Percentiles rank a stretch among this genome's conserved stretches.
Conservation (phyloP, 2,329 filamentous ascomycete genomes). For the Epichloe typhina region DNA sequence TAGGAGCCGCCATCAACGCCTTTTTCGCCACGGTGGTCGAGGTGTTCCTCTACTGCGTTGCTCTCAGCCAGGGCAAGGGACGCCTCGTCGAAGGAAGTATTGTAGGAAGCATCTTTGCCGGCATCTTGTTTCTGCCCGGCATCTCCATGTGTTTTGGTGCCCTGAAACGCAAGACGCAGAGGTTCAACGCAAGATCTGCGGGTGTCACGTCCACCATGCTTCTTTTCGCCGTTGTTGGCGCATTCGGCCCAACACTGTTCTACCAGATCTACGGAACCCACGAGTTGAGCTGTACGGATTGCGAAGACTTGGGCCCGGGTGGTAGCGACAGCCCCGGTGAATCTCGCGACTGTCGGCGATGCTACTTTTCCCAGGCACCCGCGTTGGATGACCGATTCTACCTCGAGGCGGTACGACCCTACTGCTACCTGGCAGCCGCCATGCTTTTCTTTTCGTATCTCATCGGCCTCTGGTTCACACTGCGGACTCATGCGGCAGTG, state of each 20-base stretch:
- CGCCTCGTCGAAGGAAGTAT: slow-evolving; percentile 92
- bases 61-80: slow-evolving; percentile 81
- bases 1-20: slow-evolving; percentile 92
- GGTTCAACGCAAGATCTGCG: slow-evolving; percentile 93
- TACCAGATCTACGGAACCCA: slow-evolving; percentile 98
- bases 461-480: slow-evolving; percentile 88
- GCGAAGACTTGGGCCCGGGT: slow-evolving; percentile 30
- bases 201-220: slow-evolving; percentile 97
- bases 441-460: slow-evolving; percentile 86
- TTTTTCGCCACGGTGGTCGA: slow-evolving; percentile 98
- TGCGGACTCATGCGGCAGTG: slow-evolving; percentile 88
- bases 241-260: slow-evolving; percentile 91
- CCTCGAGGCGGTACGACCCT: slow-evolving; percentile 77
- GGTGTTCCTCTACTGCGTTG: slow-evolving; percentile 94
- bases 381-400: slow-evolving; percentile 82
- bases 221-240: slow-evolving; percentile 86
- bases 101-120: slow-evolving; percentile 94
- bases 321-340: slow-evolving; percentile 21
- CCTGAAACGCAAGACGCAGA: slow-evolving; percentile 92
- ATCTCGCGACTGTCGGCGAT: slow-evolving; percentile 73
- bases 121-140: slow-evolving; percentile 86
- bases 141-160: slow-evolving; percentile 98
- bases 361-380: slow-evolving; percentile 83
- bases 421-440: slow-evolving; percentile 76
- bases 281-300: slow-evolving; percentile 73